Evolutionary conservation across 2,329 filamentous ascomycete genomes (phyloP).

Genomic region (Plectosphaerella sp.): DNA sequence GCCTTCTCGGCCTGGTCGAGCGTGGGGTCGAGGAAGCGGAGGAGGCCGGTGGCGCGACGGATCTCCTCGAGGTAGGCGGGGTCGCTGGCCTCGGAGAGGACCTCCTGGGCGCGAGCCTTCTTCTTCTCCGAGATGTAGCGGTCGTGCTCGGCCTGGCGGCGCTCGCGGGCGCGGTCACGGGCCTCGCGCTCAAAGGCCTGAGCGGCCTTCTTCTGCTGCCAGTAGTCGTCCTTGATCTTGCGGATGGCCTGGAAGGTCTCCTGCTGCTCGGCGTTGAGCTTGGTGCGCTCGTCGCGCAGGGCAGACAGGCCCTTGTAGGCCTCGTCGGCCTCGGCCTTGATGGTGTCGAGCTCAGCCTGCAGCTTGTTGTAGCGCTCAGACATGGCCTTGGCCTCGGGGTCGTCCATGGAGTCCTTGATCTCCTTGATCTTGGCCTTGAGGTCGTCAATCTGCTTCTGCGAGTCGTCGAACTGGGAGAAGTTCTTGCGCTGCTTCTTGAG

Average conservation of each 20-base stretch:
- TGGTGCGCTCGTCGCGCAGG: slow-evolving; percentile 80
- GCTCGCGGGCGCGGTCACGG: slow-evolving; percentile 71
- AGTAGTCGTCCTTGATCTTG: slow-evolving; percentile 88
- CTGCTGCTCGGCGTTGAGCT: slow-evolving; percentile 80
- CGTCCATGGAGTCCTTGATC: slow-evolving; percentile 83
- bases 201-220: slow-evolving; percentile 74
- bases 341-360: slow-evolving; percentile 79
- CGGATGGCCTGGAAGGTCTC: slow-evolving; percentile 78
- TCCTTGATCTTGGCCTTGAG: slow-evolving; percentile 83
- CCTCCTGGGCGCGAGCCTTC: slow-evolving; percentile 70
- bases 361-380: slow-evolving; percentile 82
- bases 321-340: slow-evolving; percentile 90
- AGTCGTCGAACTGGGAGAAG: slow-evolving; percentile 78
- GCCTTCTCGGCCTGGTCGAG: slow-evolving; percentile 60
- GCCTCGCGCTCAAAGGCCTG: slow-evolving; percentile 80
- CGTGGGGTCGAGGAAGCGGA: slow-evolving; percentile 85
- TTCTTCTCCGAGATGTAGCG: slow-evolving; percentile 66
- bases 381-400: slow-evolving; percentile 84
- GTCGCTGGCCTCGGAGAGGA: slow-evolving; percentile 76
- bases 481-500: slow-evolving; percentile 88
- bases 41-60: slow-evolving; percentile 77
- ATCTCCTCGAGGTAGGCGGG: slow-evolving; percentile 94
- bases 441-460: slow-evolving; percentile 85
- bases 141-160: slow-evolving; percentile 75
- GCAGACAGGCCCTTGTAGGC: slow-evolving; percentile 83